Conservation (phyloP, 140 eudicot species). For the Cichorium intybus region DNA sequence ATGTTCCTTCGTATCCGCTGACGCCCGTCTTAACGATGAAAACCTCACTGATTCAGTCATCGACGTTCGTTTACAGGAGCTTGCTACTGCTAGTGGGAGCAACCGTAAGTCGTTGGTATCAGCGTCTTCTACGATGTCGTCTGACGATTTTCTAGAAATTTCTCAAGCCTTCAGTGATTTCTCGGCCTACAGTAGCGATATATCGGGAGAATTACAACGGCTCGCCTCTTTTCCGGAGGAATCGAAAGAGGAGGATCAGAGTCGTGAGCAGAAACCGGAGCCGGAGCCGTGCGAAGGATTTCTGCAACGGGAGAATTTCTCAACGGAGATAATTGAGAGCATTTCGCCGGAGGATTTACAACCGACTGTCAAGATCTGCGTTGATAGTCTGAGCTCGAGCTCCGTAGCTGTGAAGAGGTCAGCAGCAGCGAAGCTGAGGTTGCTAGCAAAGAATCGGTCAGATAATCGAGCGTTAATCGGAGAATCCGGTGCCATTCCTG, state of each 20-base stretch:
- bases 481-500: slow-evolving; percentile 88
- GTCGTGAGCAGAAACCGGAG: slow-evolving; percentile 26
- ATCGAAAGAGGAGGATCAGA: slow-evolving; percentile 2
- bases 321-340: slow-evolving; percentile 78
- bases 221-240: slow-evolving; percentile 43
- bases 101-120: not conserved
- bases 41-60: not conserved
- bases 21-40: not conserved
- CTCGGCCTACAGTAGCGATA: slow-evolving; percentile 63
- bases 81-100: not conserved
- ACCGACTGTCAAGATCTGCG: slow-evolving; percentile 82
- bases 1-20: not conserved
- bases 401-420: slow-evolving; percentile 68
- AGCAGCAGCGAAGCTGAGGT: slow-evolving; percentile 73
- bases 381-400: slow-evolving; percentile 61
- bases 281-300: slow-evolving; percentile 73
- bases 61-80: slow-evolving; percentile 13
- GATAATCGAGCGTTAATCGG: slow-evolving; percentile 86
- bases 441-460: slow-evolving; percentile 77
- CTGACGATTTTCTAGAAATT: slow-evolving; percentile 36
- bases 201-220: slow-evolving; percentile 74
- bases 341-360: slow-evolving; percentile 87
- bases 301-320: slow-evolving; percentile 61
- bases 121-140: not conserved
- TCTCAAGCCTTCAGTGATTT: slow-evolving; percentile 55